A percentile compares a stretch with the other conserved stretches of the same genome.
Evolutionary conservation across 306 rosid species (phyloP).

Genomic region (Prunus campanulata): DNA sequence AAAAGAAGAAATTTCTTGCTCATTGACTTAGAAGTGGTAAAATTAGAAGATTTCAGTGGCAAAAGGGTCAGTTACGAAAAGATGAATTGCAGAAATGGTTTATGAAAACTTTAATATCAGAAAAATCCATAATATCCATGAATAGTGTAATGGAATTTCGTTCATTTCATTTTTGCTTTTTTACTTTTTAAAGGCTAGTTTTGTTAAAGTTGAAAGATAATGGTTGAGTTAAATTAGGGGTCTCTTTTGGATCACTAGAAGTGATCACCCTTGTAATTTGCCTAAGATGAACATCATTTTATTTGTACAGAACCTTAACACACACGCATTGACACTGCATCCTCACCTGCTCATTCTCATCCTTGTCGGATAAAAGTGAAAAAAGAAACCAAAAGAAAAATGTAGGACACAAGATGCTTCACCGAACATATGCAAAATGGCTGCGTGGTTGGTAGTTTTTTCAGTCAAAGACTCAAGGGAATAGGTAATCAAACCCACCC

Average conservation of each 20-base stretch:
- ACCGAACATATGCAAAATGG: constrained; percentile 3
- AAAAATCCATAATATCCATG: background rate
- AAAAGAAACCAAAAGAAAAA: background rate
- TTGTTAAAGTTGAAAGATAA: too few relatives aligned
- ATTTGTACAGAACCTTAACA: constrained; percentile 12
- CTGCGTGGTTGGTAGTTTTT: constrained; percentile 18
- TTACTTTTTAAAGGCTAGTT: too few relatives aligned
- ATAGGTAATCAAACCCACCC: constrained; percentile 36
- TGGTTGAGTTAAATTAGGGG: too few relatives aligned
- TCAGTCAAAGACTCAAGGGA: constrained; percentile 21
- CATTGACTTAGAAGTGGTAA: background rate
- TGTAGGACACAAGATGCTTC: background rate
- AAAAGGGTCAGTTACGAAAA: background rate
- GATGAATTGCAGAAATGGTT: background rate
- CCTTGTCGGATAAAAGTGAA: constrained; percentile 14
- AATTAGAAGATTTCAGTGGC: background rate
- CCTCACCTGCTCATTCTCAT: constrained; percentile 9
- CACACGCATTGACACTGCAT: constrained; percentile 29
- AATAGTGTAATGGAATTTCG: background rate
- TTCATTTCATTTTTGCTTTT: background rate
- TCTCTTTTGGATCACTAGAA: background rate
- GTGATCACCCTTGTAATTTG: background rate
- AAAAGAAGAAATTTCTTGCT: background rate
- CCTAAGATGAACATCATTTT: constrained; percentile 13
- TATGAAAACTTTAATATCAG: background rate